Evolutionary conservation across 202 grass and related monocot species (phyloP).

Genomic region (Saccharum hybrid): DNA sequence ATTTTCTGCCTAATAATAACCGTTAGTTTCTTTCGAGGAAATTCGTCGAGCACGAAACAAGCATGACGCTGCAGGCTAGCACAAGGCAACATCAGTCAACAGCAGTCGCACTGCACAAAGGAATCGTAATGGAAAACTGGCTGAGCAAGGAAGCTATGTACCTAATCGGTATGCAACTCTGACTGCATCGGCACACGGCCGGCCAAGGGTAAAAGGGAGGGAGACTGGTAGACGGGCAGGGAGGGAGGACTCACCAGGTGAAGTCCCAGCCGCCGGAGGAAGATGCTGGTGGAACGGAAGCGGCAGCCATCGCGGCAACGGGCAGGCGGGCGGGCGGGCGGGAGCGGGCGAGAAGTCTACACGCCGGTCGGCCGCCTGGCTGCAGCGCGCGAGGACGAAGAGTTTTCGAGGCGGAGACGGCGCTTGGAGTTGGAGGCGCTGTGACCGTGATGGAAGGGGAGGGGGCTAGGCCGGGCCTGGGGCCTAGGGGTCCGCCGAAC

Average conservation of each 20-base stretch:
- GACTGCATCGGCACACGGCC: background rate
- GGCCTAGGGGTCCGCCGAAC: background rate
- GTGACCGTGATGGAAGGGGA: no score
- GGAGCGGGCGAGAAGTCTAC: background rate
- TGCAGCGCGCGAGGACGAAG: background rate
- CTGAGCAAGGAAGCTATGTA: conserved; percentile 7
- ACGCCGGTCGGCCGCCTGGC: background rate
- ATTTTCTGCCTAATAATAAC: background rate
- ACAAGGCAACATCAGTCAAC: background rate
- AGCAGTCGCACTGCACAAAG: background rate
- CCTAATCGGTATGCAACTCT: background rate
- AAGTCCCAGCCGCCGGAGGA: conserved; percentile 28
- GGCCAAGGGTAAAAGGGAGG: background rate
- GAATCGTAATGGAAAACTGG: background rate
- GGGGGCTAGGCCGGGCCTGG: background rate
- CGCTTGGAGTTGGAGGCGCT: background rate
- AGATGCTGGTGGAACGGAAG: background rate
- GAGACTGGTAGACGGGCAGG: background rate
- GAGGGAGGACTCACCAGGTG: conserved; percentile 42
- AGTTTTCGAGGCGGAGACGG: background rate
- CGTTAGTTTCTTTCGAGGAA: background rate
- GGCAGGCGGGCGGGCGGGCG: background rate
- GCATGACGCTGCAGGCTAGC: background rate
- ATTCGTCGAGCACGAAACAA: conserved; percentile 23
- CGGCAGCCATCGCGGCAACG: conserved; percentile 17